Evolutionary conservation across 2,329 filamentous ascomycete species (phyloP).

Genomic region (Phaeosphaeria sp.): DNA sequence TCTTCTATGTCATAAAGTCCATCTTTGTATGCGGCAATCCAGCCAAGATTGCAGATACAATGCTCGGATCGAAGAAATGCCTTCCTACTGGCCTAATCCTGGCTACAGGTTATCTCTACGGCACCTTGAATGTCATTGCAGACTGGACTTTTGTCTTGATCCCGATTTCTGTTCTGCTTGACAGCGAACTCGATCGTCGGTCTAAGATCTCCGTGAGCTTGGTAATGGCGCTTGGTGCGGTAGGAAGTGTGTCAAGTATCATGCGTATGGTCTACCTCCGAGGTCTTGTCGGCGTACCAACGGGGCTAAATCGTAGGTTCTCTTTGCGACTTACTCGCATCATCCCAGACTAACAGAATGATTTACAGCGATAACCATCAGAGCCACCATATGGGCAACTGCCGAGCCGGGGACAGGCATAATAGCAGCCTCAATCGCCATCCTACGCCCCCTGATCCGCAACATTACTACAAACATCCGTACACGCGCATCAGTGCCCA

Average conservation of each 20-base stretch:
- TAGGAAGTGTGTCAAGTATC: slow-evolving; percentile 40
- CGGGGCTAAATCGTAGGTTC: neutral
- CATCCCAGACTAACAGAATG: neutral
- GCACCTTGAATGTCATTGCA: slow-evolving; percentile 38
- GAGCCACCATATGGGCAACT: slow-evolving; percentile 54
- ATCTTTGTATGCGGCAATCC: slow-evolving; percentile 42
- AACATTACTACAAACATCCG: slow-evolving; percentile 29
- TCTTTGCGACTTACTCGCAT: neutral
- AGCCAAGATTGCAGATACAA: slow-evolving; percentile 26
- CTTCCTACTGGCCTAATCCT: slow-evolving; percentile 31
- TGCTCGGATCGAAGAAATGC: slow-evolving; percentile 27
- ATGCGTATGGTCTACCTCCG: slow-evolving; percentile 41
- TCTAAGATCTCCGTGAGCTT: slow-evolving; percentile 55
- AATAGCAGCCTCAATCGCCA: slow-evolving; percentile 56
- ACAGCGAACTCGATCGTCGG: slow-evolving; percentile 53
- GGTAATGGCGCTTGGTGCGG: slow-evolving; percentile 53
- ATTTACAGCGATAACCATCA: slow-evolving; percentile 40
- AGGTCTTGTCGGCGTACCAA: slow-evolving; percentile 19
- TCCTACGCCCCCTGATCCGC: slow-evolving; percentile 54
- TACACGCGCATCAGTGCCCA: slow-evolving; percentile 19
- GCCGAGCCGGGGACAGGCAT: slow-evolving; percentile 60
- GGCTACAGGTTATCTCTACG: slow-evolving; percentile 39
- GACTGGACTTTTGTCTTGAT: slow-evolving; percentile 46
- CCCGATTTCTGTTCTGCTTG: slow-evolving; percentile 40
- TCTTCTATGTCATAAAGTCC: slow-evolving; percentile 37